Evolutionary conservation across 345 rosid genomes (phyloP).

Genomic region (Arabidopsis suecica): DNA sequence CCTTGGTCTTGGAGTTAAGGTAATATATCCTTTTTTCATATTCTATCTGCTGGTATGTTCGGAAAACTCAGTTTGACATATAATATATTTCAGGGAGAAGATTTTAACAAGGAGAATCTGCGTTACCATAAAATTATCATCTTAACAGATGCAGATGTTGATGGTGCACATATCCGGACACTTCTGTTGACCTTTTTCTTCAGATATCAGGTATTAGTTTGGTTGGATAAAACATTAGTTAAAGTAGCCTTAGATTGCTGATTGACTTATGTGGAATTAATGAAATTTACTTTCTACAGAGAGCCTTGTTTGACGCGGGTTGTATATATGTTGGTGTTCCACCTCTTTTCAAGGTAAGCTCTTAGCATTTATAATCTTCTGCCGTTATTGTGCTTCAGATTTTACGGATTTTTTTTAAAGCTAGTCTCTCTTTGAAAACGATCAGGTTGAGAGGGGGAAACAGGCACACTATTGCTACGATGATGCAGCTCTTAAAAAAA

Average conservation of each 20-base stretch:
- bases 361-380: slow-evolving; percentile 24
- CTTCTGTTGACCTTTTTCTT: slow-evolving; percentile 93
- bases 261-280: neutral
- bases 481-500: slow-evolving; percentile 69
- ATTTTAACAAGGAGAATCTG: slow-evolving; percentile 77
- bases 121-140: slow-evolving; percentile 96
- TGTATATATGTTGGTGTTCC: slow-evolving; percentile 98
- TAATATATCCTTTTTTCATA: slow-evolving; percentile 36
- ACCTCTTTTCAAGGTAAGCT: slow-evolving; percentile 87
- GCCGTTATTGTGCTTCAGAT: slow-evolving; percentile 34
- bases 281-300: slow-evolving; percentile 54
- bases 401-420: slow-evolving; percentile 46
- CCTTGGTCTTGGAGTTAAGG: slow-evolving; percentile 99
- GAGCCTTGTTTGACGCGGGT: slow-evolving; percentile 87
- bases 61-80: slow-evolving; percentile 18
- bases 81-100: slow-evolving; percentile 74
- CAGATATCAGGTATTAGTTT: slow-evolving; percentile 84
- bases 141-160: slow-evolving; percentile 99
- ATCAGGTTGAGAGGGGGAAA: slow-evolving; percentile 94
- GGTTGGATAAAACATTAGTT: slow-evolving; percentile 13
- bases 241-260: neutral
- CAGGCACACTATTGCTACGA: slow-evolving; percentile 79
- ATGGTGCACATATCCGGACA: slow-evolving; percentile 99
- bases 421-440: slow-evolving; percentile 31
- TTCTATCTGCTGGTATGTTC: neutral